Conservation (phyloP, 352 stramenopile species). For the Phytophthora colocasiae region DNA sequence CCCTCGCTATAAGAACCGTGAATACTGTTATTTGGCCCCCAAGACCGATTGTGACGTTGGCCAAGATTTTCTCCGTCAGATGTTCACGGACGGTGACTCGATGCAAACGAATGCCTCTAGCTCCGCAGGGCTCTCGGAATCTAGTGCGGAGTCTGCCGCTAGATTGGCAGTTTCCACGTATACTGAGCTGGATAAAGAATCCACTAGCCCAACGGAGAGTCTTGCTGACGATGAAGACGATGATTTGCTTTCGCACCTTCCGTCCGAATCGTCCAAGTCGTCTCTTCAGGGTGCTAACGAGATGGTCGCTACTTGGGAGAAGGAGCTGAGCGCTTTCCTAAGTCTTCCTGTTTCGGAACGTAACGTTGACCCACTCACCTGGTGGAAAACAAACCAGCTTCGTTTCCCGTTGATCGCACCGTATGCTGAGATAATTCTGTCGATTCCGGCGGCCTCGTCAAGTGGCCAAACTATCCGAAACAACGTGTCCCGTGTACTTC, state of each 20-base stretch:
- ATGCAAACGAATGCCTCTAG: constrained; percentile 27
- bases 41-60: constrained; percentile 63
- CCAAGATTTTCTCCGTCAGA: constrained; percentile 59
- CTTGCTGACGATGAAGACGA: constrained; percentile 71
- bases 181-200: constrained; percentile 38
- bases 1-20: constrained; percentile 82
- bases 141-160: constrained; percentile 26
- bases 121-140: constrained; percentile 17
- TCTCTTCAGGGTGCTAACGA: constrained; percentile 52
- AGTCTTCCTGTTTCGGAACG: constrained; percentile 75
- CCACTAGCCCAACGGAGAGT: constrained; percentile 10
- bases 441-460: constrained; percentile 67
- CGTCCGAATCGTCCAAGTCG: constrained; percentile 65
- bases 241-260: constrained; percentile 73
- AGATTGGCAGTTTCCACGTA: constrained; percentile 35
- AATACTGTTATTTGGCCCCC: constrained; percentile 75
- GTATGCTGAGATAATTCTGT: constrained; percentile 79
- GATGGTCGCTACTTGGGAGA: constrained; percentile 72
- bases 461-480: constrained; percentile 60
- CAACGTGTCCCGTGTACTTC: constrained; percentile 62
- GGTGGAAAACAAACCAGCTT: constrained; percentile 84
- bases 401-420: constrained; percentile 80
- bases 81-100: constrained; percentile 52
- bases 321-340: constrained; percentile 77
- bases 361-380: constrained; percentile 74